Percentiles rank a stretch among this genome's conserved stretches.
Conservation (phyloP, 805 yeast species). For the Pichia californica region DNA sequence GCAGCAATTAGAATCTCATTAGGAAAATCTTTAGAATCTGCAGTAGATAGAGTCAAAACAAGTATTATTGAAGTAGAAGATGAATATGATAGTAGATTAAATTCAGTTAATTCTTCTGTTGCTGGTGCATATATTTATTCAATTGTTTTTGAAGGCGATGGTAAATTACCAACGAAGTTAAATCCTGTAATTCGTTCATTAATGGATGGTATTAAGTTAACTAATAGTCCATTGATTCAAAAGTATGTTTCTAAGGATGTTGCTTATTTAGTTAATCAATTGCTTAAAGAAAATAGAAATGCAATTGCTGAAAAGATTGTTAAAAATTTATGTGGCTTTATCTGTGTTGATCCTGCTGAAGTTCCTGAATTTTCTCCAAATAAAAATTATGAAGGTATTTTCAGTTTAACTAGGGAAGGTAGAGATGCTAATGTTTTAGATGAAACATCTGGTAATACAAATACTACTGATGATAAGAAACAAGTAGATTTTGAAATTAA, state of each 20-base stretch:
- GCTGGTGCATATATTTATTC: constrained; percentile 53
- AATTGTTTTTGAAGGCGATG: constrained; percentile 36
- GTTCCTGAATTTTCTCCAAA: constrained; percentile 86
- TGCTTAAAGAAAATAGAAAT: constrained; percentile 50
- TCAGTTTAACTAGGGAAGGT: constrained; percentile 78
- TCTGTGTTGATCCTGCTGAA: constrained; percentile 93
- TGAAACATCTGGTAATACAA: background rate
- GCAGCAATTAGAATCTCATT: constrained; percentile 68
- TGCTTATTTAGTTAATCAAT: constrained; percentile 53
- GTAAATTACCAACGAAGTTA: constrained; percentile 75
- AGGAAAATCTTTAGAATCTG: constrained; percentile 69
- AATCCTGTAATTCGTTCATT: constrained; percentile 83
- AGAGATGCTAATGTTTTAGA: constrained; percentile 36
- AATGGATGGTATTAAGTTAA: constrained; percentile 88
- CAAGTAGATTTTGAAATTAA: constrained; percentile 54
- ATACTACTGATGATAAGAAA: background rate
- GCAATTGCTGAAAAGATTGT: constrained; percentile 83
- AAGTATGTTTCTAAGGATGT: constrained; percentile 63
- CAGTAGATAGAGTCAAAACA: constrained; percentile 56
- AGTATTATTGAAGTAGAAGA: constrained; percentile 66
- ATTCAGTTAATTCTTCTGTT: constrained; percentile 61
- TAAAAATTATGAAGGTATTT: constrained; percentile 46
- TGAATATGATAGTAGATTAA: constrained; percentile 43
- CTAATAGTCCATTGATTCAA: constrained; percentile 62
- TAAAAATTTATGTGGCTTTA: constrained; percentile 83